Conservation (phyloP, 805 yeast species). For the Hanseniaspora valbyensis region DNA sequence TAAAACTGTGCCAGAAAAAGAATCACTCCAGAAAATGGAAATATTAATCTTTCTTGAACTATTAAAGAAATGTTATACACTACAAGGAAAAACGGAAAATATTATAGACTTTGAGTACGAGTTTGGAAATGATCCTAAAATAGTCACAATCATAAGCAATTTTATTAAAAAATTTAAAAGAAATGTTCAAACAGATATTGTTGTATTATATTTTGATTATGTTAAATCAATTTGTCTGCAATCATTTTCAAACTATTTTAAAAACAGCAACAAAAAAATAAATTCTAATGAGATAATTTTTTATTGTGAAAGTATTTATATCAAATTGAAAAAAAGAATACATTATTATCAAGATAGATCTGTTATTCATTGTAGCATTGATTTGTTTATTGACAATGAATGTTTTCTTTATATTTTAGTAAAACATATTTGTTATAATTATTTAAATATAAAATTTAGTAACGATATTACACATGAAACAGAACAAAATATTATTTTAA, state of each 20-base stretch:
- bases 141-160: neutral
- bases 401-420: neutral
- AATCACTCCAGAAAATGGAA: no score
- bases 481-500: neutral
- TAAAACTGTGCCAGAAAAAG: no score
- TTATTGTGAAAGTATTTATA: neutral
- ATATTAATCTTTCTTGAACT: neutral
- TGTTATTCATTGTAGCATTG: neutral
- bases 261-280: neutral
- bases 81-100: neutral
- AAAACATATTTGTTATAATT: constrained; percentile 9
- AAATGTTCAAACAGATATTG: neutral
- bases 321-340: neutral
- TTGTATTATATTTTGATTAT: neutral
- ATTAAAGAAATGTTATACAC: neutral
- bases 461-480: neutral
- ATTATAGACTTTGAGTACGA: neutral
- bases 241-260: neutral
- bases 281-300: neutral
- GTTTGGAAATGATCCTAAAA: neutral
- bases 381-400: neutral
- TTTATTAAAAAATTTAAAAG: neutral
- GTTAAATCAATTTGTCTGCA: neutral
- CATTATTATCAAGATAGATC: neutral
- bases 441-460: neutral